Conservation (phyloP, 345 rosid species). For the Schrenkiella parvula region DNA sequence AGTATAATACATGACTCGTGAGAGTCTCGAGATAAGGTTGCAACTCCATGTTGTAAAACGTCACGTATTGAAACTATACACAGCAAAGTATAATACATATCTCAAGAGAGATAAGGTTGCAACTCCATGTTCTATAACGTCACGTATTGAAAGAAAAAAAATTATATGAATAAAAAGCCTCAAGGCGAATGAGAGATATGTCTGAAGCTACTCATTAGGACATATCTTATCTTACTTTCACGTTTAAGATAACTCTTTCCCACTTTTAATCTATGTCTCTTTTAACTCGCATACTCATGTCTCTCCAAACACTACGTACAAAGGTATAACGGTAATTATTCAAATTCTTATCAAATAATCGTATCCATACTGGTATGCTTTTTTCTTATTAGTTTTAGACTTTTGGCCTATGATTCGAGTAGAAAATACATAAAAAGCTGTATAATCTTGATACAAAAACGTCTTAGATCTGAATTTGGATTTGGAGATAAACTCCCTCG, state of each 20-base stretch:
- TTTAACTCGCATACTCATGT: neutral
- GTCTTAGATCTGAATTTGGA: neutral
- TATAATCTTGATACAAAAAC: neutral
- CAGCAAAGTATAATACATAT: neutral
- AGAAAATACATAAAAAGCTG: neutral
- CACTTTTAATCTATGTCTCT: neutral
- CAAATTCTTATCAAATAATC: neutral
- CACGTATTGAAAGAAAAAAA: neutral
- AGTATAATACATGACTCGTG: neutral
- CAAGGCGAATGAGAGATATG: neutral
- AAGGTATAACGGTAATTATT: neutral
- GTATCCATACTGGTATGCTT: neutral
- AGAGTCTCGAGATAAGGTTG: neutral
- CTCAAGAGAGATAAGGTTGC: neutral
- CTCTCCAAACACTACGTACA: neutral
- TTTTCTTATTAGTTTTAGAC: too few relatives aligned
- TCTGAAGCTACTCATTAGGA: slow-evolving; percentile 1
- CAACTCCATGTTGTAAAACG: neutral
- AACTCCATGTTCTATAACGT: neutral
- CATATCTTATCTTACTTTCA: slow-evolving; percentile 20
- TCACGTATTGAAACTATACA: neutral
- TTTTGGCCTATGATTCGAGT: neutral
- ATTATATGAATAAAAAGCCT: neutral
- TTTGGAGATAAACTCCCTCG: neutral
- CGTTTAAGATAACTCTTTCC: neutral